A percentile compares a stretch with the other conserved stretches of the same genome.
Evolutionary conservation across 2,329 filamentous ascomycete species (phyloP).

Genomic region (Emmonsia crescens): DNA sequence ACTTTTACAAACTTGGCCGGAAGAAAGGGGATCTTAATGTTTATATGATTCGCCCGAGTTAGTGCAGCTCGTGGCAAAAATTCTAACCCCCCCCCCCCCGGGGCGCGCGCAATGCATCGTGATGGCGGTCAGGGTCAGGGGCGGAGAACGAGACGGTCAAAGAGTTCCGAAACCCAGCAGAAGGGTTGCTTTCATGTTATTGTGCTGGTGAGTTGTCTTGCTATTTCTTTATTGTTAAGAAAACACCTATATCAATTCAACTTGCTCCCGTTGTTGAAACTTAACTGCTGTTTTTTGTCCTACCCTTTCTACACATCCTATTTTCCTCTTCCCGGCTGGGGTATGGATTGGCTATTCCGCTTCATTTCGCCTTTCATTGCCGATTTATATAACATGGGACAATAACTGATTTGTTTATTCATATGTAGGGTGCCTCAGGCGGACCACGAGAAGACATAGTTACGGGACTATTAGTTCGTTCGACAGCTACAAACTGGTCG

Average conservation of each 20-base stretch:
- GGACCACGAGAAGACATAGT: slow-evolving; percentile 84
- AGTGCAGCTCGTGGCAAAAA: background rate
- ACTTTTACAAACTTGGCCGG: background rate
- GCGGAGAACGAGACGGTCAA: slow-evolving; percentile 1
- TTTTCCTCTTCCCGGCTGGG: background rate
- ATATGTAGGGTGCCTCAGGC: slow-evolving; percentile 66
- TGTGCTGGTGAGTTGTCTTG: slow-evolving; percentile 27
- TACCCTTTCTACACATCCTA: background rate
- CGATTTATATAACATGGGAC: background rate
- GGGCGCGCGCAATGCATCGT: slow-evolving; percentile 6
- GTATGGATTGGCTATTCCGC: background rate
- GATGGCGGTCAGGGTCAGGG: slow-evolving; percentile 5
- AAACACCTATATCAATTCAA: background rate
- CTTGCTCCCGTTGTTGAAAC: background rate
- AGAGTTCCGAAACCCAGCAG: slow-evolving; percentile 12
- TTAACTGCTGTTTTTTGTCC: background rate
- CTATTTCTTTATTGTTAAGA: background rate
- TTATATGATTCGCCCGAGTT: background rate
- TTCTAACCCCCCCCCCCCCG: background rate
- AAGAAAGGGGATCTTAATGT: background rate
- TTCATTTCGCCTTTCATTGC: background rate
- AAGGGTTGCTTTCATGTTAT: slow-evolving; percentile 58
- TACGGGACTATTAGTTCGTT: slow-evolving; percentile 80
- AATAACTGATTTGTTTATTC: slow-evolving; percentile 20
- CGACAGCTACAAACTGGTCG: slow-evolving; percentile 65